Base-by-base conservation (phyloP, 148 eudicot species). In the Agrostemma githago region DNA sequence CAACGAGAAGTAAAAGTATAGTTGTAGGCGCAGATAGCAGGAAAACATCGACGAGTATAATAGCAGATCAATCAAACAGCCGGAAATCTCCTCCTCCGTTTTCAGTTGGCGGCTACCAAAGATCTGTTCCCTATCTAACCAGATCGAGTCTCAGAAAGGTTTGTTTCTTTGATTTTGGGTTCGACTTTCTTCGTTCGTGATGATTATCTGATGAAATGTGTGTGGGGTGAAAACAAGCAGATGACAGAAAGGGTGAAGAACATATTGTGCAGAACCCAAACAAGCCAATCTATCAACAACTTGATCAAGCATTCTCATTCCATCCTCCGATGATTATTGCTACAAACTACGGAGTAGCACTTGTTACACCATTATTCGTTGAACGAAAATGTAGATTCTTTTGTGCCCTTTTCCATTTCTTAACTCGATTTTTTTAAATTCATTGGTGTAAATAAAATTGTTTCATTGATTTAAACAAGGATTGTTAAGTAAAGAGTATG, bases 71-170 rank as follows among this genome's bases (percentile, higher is more conserved):
- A 59, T 72, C 79, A 76, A 79, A 46, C 61, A 82, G 88, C 74
- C 57, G 90, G 70, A 92, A 87, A 88, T 89, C 93, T 53, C 96
- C 97, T 59, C 88, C 96, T 59, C 88, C 96, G 20, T 68, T 74
- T 72, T 74, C 89, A 67, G 72, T 84, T 66, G 72, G 77, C 0
- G 72, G 77, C 0, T 84, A 84, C 76, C 89, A 80, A 37, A 86
- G 96, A 84, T 73, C 85, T 38, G 87, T 81, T 58, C 98, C 98
- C n/a, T 95, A 95, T 81, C 76, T 87, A 42, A 87, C 85, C 37
- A 86, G 86, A 73, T 70, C 79, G 44, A 78, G 89, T 46, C 76
- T 92, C 5, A 84, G 86, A 85, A 83, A 93, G 98, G 98, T 93
- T 43, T 39, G 39, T 21, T 8, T 69, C 16, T 48, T 21, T n/a